A percentile compares a stretch with the other conserved stretches of the same genome.
These are phyloP conservation scores for Chaetomiaceae sp. DNA, from an alignment of 2,329 filamentous ascomycete genomes.

Conservation along the genomic window DNA sequence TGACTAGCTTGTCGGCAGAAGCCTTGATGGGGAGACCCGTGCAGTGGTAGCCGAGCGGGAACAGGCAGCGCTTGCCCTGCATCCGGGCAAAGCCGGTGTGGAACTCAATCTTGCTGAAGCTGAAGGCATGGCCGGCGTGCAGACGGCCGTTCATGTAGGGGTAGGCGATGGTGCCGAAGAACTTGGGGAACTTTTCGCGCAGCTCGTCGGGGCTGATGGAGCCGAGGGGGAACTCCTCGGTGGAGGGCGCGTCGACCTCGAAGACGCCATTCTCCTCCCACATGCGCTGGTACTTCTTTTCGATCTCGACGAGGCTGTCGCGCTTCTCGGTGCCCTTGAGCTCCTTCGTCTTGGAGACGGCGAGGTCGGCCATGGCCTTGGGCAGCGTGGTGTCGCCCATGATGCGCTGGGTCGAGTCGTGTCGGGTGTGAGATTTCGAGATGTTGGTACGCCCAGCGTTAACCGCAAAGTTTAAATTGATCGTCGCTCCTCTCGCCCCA, in stretches of 20 bases:
- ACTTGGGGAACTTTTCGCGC: constrained; percentile 80
- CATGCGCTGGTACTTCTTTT: constrained; percentile 84
- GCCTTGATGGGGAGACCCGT: constrained; percentile 99
- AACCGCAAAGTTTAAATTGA: background rate
- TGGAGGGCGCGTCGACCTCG: constrained; percentile 78
- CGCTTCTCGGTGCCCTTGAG: constrained; percentile 75
- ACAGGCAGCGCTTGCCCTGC: constrained; percentile 82
- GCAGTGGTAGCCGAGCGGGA: constrained; percentile 91
- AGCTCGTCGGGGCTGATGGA: constrained; percentile 70
- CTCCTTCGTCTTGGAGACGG: constrained; percentile 57
- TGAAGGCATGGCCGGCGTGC: constrained; percentile 90
- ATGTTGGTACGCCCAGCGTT: background rate
- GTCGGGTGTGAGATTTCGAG: too few species aligned
- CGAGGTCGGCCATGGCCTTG: constrained; percentile 48
- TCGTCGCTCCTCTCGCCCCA: background rate
- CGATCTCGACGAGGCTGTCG: constrained; percentile 73
- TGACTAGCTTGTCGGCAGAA: constrained; percentile 87
- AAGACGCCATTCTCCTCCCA: constrained; percentile 78
- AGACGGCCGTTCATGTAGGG: constrained; percentile 83
- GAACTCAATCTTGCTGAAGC: constrained; percentile 90
- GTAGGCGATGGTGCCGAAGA: constrained; percentile 63
- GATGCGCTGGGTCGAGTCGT: background rate
- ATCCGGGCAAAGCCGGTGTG: constrained; percentile 80
- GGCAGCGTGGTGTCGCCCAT: constrained; percentile 31
- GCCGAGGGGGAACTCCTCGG: constrained; percentile 69